Evolutionary conservation across 148 eudicot genomes (phyloP).

Genomic region (Amaranthus palmeri): DNA sequence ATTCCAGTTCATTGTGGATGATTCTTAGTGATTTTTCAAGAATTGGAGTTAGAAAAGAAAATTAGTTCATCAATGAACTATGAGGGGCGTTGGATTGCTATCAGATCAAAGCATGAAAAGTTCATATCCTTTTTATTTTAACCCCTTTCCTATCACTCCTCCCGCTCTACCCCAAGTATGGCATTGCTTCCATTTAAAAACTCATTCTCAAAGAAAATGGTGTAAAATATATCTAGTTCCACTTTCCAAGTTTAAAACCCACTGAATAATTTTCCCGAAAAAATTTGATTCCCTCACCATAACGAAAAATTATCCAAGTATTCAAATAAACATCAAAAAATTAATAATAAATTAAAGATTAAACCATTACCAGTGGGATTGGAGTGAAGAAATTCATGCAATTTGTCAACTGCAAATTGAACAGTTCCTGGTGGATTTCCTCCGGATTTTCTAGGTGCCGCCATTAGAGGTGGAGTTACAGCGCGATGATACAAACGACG

Average conservation of each 20-base stretch:
- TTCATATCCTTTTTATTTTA: no score
- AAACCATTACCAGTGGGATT: conserved; percentile 16
- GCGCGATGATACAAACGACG: neutral
- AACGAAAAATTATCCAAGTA: neutral
- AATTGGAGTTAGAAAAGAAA: no score
- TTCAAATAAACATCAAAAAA: neutral
- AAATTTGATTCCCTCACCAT: neutral
- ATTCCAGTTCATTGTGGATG: no score
- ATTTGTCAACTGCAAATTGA: conserved; percentile 7
- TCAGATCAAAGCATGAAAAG: no score
- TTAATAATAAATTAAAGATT: neutral
- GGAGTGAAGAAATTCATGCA: conserved; percentile 12
- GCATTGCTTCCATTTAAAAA: neutral
- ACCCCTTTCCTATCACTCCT: no score
- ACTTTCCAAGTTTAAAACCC: neutral
- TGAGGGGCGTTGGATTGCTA: no score
- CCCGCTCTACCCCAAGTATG: no score
- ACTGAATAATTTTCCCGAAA: neutral
- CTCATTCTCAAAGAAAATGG: neutral
- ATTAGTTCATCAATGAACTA: no score
- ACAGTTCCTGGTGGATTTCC: neutral
- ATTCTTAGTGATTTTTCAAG: no score
- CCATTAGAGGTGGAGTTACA: conserved; percentile 18
- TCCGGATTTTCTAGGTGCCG: conserved; percentile 5
- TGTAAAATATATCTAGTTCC: no score